Base-by-base conservation (phyloP, 2,329 filamentous ascomycete genomes). In the Chaetomium strumarium region DNA sequence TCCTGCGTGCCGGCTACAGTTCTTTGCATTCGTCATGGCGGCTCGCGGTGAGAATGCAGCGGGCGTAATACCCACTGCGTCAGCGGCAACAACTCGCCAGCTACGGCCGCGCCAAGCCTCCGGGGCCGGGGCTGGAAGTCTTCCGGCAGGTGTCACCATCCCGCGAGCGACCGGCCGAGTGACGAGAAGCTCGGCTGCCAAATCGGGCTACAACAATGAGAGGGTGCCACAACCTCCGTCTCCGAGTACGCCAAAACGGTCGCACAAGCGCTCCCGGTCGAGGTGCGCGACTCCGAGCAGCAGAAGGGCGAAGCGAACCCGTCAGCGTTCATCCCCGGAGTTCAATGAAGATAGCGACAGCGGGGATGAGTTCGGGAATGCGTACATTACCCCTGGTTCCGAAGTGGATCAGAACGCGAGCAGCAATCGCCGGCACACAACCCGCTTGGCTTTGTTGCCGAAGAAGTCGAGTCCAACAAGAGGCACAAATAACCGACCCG, bases 81-180 rank as follows among this genome's bases (percentile, higher is more conserved):
- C 52, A 43, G 31, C 53, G 40, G 44, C 44, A 39, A 45, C 46
- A 37, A 46, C 48, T 19, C 57, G 57, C 49, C 30, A 48, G 30
- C 44, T 60, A 30, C 51, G 58, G 52, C 58, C 55, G 42, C 60
- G 60, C 60, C 60, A 55, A 61, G 55, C 52, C 33, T 12, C 51
- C 36, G 52, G 43, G 13, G 31, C 17, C 45, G 55, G 51, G 57
- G 49, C 24, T 24, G 24, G 24, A 24, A 24, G 43, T 36, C 12
- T 30, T 36, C 42, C 55, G 46, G 44, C 48, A 30, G 55, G 57
- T 52, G 37, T 37, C 13, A 52, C 49, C 41, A 47, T 39, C 17
- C 54, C 52, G 37, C 52, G 33, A 42, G 41, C 17, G 31, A 48
- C 49, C 34, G 52, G 49, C 41, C 55, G 58, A 44, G 46, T 58